Conservation (phyloP, 192 early-diverging fungal species). For the Oehlia diaphana region DNA sequence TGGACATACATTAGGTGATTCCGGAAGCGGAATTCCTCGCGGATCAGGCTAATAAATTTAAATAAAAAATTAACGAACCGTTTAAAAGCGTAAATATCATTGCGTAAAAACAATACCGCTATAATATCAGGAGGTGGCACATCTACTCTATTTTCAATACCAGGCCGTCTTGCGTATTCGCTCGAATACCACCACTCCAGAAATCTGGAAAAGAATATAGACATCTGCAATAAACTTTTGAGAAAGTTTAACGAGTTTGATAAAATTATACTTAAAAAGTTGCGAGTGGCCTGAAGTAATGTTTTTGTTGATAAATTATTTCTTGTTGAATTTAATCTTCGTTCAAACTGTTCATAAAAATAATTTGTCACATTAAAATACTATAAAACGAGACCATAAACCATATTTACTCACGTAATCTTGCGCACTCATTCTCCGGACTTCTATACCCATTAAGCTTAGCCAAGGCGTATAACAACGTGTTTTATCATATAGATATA, state of each 20-base stretch:
- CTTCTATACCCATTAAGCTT: conserved; percentile 72
- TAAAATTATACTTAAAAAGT: conserved; percentile 44
- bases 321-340: neutral
- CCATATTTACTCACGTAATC: conserved; percentile 70
- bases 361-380: neutral
- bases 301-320: conserved; percentile 17
- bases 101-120: conserved; percentile 45
- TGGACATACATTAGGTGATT: conserved; percentile 74
- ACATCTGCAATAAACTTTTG: conserved; percentile 79
- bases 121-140: conserved; percentile 77
- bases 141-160: conserved; percentile 42
- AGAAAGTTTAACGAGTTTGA: conserved; percentile 68
- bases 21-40: conserved; percentile 72
- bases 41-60: conserved; percentile 61
- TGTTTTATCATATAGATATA: conserved; percentile 85
- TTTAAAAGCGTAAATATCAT: neutral
- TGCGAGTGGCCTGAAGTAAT: conserved; percentile 17
- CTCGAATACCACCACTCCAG: conserved; percentile 96
- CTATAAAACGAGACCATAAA: neutral
- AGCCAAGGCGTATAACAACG: conserved; percentile 83
- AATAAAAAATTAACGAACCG: neutral
- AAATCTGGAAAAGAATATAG: conserved; percentile 92
- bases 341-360: conserved; percentile 23
- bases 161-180: conserved; percentile 67
- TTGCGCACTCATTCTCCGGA: conserved; percentile 74